Evolutionary conservation across 176 grass and related monocot genomes (phyloP).

Genomic region (Alloteropsis semialata): DNA sequence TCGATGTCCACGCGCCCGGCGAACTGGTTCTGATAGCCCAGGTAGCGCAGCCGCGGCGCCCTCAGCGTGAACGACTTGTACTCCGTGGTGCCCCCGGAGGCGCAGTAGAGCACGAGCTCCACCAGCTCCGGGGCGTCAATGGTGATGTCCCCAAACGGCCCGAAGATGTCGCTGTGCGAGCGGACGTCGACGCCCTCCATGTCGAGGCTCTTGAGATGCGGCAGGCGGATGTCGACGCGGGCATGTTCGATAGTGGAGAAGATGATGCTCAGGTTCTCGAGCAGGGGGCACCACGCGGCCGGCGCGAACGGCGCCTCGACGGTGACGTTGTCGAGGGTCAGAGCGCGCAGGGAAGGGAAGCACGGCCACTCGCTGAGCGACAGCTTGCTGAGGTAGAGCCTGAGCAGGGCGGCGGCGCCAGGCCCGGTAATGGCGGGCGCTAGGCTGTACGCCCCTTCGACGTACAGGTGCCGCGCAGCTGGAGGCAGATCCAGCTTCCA

Average conservation of each 20-base stretch:
- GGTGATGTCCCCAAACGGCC: not conserved
- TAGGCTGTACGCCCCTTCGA: not conserved
- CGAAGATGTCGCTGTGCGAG: not conserved
- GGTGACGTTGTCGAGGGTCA: not conserved
- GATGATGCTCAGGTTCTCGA: not conserved
- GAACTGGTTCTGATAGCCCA: not conserved
- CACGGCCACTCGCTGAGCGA: not conserved
- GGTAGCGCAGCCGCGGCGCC: not conserved
- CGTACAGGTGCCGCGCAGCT: not conserved
- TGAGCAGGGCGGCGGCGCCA: not conserved
- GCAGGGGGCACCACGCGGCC: not conserved
- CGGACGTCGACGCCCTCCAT: not conserved
- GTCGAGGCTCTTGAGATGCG: not conserved
- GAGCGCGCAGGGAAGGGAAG: not conserved
- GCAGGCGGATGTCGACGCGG: not conserved
- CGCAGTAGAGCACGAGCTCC: not conserved
- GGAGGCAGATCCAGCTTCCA: not conserved
- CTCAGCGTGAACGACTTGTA: constrained; percentile 11
- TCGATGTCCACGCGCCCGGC: not conserved
- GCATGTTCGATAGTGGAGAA: not conserved
- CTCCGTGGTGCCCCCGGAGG: not conserved
- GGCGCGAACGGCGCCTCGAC: not conserved
- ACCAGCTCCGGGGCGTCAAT: not conserved
- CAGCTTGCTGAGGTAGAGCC: not conserved
- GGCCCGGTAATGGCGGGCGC: not conserved